Evolutionary conservation across 495 filamentous ascomycete genomes (phyloP), one percentile per base, ranked within the genome.

Genomic region (Neurospora sp.): DNA sequence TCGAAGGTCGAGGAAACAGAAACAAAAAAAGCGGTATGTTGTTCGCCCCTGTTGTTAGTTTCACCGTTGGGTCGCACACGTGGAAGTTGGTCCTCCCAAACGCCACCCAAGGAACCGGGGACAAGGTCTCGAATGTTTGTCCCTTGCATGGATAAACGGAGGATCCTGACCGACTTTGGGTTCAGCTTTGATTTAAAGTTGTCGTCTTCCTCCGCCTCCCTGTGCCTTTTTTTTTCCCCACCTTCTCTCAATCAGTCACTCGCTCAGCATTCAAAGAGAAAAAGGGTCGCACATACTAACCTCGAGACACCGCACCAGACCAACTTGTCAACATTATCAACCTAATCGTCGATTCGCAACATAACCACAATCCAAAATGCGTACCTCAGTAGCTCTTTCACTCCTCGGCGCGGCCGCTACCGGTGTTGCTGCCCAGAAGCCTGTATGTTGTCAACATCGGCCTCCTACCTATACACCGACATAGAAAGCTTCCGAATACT

Each of bases 401-500:
- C 27, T 71, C 42, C 41, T 68, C 27, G 70, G 31, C 18, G 27
- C 53, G 12, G 70, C 70, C 44, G 35, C 59, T 22, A 69, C 40
- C 22, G 48, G 69, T 37, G 69, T 70, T 12, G 71, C 72, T 39
- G 72, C 53, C 53, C 53, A 65, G 53, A 65, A 65, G 2, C 14
- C 53, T 35, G 53, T 65, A 65, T 37, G 53, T 65, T 65, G 12
- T 65, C 53, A 65, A 76, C n/a, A 74, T 76, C 61, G 31, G 27
- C 16, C 5, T 38, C 9, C 53, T 27, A 12, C 16, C 18, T 12
- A 18, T 9, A 16, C 11, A 20, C 14, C 37, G 27, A 65, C 53
- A 35, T 35, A 18, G 27, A 35, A 65, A 37, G 12, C 53, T 18
- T 65, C 10, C 37, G 14, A 53, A 73, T 69, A 73, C 78, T 77